Conservation (phyloP, 2,329 filamentous ascomycete species). For the Tetracladium maxilliforme region DNA sequence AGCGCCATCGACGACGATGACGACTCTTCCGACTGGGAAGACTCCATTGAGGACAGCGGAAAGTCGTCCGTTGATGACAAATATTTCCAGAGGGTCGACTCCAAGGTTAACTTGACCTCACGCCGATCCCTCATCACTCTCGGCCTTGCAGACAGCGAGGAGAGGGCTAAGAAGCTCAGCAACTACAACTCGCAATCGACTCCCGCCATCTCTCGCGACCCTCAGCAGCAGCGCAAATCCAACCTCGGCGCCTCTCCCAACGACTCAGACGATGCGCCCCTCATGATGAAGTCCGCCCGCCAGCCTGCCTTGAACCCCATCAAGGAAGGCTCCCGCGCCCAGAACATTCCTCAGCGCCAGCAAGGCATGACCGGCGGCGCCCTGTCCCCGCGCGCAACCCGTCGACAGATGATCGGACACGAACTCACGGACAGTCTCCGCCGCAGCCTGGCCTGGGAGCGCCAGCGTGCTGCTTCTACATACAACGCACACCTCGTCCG, state of each 20-base stretch:
- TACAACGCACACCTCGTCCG: slow-evolving; percentile 81
- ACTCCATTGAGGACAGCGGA: slow-evolving; percentile 66
- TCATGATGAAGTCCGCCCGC: slow-evolving; percentile 42
- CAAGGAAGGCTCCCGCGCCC: slow-evolving; percentile 48
- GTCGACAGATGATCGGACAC: slow-evolving; percentile 88
- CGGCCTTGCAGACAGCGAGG: slow-evolving; percentile 71
- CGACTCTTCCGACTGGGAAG: slow-evolving; percentile 40
- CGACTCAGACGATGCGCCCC: slow-evolving; percentile 24
- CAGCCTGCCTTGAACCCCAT: slow-evolving; percentile 34
- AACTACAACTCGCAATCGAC: slow-evolving; percentile 39
- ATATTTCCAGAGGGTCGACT: slow-evolving; percentile 85
- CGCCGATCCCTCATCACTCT: slow-evolving; percentile 80
- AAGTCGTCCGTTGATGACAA: slow-evolving; percentile 72
- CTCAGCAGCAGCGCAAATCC: no score
- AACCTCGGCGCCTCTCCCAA: slow-evolving; percentile 35
- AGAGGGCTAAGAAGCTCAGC: slow-evolving; percentile 42
- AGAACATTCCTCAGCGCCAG: slow-evolving; percentile 67
- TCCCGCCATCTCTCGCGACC: slow-evolving; percentile 51
- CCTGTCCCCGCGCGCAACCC: slow-evolving; percentile 79
- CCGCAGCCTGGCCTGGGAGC: slow-evolving; percentile 85
- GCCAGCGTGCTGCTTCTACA: slow-evolving; percentile 84
- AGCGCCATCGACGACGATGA: slow-evolving; percentile 67
- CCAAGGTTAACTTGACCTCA: slow-evolving; percentile 69
- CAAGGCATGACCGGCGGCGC: slow-evolving; percentile 48
- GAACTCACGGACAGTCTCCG: slow-evolving; percentile 89